Percentiles rank a stretch among this genome's conserved stretches.
phyloP scores from a whole-genome alignment of 2,329 filamentous ascomycete genomes.

The Calonectria honghensis region DNA sequence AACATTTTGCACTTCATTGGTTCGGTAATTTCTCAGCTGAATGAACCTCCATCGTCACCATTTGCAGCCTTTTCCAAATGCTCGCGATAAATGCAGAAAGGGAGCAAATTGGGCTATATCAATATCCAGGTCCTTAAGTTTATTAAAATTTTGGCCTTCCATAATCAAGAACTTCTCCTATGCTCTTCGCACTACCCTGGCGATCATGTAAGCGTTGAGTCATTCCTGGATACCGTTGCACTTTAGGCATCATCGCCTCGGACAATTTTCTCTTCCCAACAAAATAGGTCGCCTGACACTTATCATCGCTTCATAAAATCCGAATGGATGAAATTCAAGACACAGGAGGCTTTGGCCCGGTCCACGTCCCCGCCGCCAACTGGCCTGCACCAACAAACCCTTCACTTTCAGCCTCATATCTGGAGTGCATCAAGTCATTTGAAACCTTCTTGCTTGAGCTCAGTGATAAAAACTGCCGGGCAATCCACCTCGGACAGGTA shows the following conservation, averaged over 20 bases:
- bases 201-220: constrained; percentile 6
- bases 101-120: background rate
- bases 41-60: background rate
- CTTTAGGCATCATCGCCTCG: background rate
- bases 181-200: background rate
- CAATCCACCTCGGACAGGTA: constrained; percentile 18
- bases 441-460: background rate
- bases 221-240: background rate
- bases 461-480: constrained; percentile 12
- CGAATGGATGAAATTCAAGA: background rate
- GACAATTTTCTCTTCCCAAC: background rate
- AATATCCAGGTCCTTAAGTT: background rate
- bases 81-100: too few relatives aligned
- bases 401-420: constrained; percentile 7
- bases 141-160: background rate
- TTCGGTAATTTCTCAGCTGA: background rate
- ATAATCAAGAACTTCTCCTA: background rate
- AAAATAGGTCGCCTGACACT: background rate
- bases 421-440: background rate
- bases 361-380: background rate
- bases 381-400: background rate
- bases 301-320: background rate
- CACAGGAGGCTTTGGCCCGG: background rate
- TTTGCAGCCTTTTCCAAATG: background rate
- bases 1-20: background rate